A percentile compares a stretch with the other conserved stretches of the same genome.
Evolutionary conservation across 164 flowering plant species (phyloP).

Genomic region (Saururus chinensis): DNA sequence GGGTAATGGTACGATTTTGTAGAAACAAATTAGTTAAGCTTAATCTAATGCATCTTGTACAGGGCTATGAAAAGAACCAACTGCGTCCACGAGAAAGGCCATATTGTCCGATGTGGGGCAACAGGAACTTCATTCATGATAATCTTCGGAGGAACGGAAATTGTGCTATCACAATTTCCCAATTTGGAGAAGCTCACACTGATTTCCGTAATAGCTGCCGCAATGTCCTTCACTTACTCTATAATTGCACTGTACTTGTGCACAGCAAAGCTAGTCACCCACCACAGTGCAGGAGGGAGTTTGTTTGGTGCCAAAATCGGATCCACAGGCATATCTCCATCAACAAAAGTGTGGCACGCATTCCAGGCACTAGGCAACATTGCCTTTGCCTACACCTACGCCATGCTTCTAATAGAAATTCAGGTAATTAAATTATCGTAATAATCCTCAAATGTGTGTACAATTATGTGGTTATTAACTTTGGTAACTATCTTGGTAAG

Average conservation of each 20-base stretch:
- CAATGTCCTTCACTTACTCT: constrained; percentile 28
- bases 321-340: constrained; percentile 19
- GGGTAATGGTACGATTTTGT: too few relatives aligned
- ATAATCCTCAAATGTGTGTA: background rate
- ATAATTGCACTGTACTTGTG: constrained; percentile 21
- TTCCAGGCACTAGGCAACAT: constrained; percentile 76
- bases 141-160: constrained; percentile 29
- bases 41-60: background rate
- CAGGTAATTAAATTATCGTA: constrained; percentile 31
- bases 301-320: constrained; percentile 50
- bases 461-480: background rate
- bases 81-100: constrained; percentile 37
- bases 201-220: constrained; percentile 21
- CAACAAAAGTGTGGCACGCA: constrained; percentile 35
- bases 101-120: constrained; percentile 25
- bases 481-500: constrained; percentile 10
- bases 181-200: constrained; percentile 19
- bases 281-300: constrained; percentile 37
- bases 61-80: constrained; percentile 50
- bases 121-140: constrained; percentile 46
- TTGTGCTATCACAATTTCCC: constrained; percentile 18
- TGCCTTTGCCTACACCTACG: constrained; percentile 70
- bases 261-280: constrained; percentile 20
- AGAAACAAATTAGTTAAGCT: too few relatives aligned
- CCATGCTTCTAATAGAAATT: constrained; percentile 58